Evolutionary conservation across 208 protist genomes (phyloP), one percentile per base, ranked within the genome.

Genomic region (Wallacemonas sp.): DNA sequence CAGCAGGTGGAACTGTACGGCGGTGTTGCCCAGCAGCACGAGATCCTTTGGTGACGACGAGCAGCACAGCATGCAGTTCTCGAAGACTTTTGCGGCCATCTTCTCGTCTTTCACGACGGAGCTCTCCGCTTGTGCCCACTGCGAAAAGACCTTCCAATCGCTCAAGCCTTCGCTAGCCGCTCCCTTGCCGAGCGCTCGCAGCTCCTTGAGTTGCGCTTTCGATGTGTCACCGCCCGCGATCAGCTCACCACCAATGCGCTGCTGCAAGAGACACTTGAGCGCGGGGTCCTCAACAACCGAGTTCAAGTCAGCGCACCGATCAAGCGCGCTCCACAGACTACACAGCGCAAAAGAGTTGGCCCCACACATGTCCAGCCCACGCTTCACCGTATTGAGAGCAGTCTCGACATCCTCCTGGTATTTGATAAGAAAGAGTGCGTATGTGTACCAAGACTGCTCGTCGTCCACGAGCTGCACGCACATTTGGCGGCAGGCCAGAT

Each of bases 81-180:
- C 79, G 34, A 92, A 76, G 29, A 95, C 84, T 64, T 87, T 88
- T 0, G 76, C 64, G 29, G 86, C 78, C 85, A 95, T 92, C 34
- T 78, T 79, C 0, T 48, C 19, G 70, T 95, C 86, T 29, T 69
- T 61, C 2, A 74, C 63, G 30, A 87, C 61, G 65, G 61, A 68
- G 16, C 72, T 55, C 57, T 95, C 86, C 1, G 65, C 70, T 12
- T 41, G 74, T 43, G 73, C 72, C 90, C 90, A 95, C 67, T 95
- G 90, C 27, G 84, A 80, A 75, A 84, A 95, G 36, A 95, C 68
- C 66, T 82, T 84, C 85, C 86, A 93, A 44, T 93, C 86, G n/a
- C 63, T 65, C 26, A 92, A 34, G 57, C 65, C 71, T 30, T 85
- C 61, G 24, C 75, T 63, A 32, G 77, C 85, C 1, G 90, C 90